A percentile compares a stretch with the other conserved stretches of the same genome.
Evolutionary conservation across 768 basidiomycete species (phyloP).

Genomic region (Podaxis sp.): DNA sequence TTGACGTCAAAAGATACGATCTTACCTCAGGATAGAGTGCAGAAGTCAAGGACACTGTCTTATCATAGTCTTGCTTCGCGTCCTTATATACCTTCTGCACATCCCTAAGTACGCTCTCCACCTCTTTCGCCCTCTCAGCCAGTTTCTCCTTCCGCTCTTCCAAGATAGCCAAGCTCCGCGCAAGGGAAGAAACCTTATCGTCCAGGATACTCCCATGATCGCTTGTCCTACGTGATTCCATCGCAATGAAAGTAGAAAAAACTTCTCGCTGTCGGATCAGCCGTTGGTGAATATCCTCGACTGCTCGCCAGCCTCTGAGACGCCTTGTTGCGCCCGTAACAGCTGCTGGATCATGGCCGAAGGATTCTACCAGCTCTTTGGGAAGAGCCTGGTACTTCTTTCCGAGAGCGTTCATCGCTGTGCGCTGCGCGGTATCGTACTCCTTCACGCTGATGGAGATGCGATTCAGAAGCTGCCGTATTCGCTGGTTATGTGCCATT

Average conservation of each 20-base stretch:
- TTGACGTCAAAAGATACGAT: not conserved
- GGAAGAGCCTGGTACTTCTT: constrained; percentile 51
- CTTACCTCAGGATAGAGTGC: constrained; percentile 75
- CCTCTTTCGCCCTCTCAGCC: constrained; percentile 43
- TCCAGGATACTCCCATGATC: constrained; percentile 45
- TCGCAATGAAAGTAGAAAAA: constrained; percentile 44
- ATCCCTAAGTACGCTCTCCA: constrained; percentile 43
- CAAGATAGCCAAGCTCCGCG: constrained; percentile 47
- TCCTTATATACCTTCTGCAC: constrained; percentile 54
- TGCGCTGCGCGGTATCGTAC: constrained; percentile 59
- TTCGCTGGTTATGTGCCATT: constrained; percentile 59
- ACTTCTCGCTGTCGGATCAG: constrained; percentile 58
- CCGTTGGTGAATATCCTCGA: constrained; percentile 72
- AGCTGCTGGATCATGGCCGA: constrained; percentile 76
- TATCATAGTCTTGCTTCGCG: constrained; percentile 67
- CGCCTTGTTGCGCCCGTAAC: constrained; percentile 65
- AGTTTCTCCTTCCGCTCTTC: constrained; percentile 47
- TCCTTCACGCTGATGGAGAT: constrained; percentile 62
- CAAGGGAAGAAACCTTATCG: constrained; percentile 50
- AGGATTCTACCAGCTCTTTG: constrained; percentile 67
- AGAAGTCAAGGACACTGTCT: constrained; percentile 65
- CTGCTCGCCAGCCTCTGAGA: constrained; percentile 64
- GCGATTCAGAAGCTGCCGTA: constrained; percentile 67
- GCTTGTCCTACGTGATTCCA: constrained; percentile 19
- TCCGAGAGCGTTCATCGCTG: constrained; percentile 46